Evolutionary conservation across 352 stramenopile genomes (phyloP).

Genomic region (Lagenidium giganteum): DNA sequence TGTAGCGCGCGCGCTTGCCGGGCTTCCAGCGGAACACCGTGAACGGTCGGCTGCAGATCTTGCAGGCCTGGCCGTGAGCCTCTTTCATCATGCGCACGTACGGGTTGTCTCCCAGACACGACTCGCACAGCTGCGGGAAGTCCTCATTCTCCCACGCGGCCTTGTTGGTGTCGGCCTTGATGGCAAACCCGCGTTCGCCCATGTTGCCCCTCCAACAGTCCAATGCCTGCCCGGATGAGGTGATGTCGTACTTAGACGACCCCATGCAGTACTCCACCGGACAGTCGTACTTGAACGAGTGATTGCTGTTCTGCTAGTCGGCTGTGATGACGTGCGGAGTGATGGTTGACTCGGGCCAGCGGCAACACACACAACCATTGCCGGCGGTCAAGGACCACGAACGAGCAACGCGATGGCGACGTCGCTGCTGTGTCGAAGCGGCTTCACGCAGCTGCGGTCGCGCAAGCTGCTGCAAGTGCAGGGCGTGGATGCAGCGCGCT

Average conservation of each 20-base stretch:
- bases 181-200: slow-evolving; percentile 80
- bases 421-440: slow-evolving; percentile 29
- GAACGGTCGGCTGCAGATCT: slow-evolving; percentile 97
- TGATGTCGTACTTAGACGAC: slow-evolving; percentile 3
- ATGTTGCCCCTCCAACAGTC: slow-evolving; percentile 22
- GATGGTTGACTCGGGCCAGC: background rate
- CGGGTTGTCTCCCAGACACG: slow-evolving; percentile 98
- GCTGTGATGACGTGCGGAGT: slow-evolving; percentile 1
- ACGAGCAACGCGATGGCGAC: slow-evolving; percentile 11
- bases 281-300: too few species aligned
- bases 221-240: background rate
- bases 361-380: background rate
- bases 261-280: slow-evolving; percentile 5
- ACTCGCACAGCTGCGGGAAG: slow-evolving; percentile 98
- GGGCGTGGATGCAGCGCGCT: slow-evolving; percentile 59
- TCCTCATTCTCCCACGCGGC: slow-evolving; percentile 91
- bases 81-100: slow-evolving; percentile 99
- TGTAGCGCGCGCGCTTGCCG: slow-evolving; percentile 95
- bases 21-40: slow-evolving; percentile 98
- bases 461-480: slow-evolving; percentile 66
- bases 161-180: slow-evolving; percentile 87
- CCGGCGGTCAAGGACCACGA: too few species aligned
- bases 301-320: too few species aligned
- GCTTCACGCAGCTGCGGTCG: slow-evolving; percentile 41
- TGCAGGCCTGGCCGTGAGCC: slow-evolving; percentile 94